Base-by-base conservation (phyloP, 495 filamentous ascomycete genomes). In the Umbilicaria muhlenbergii region DNA sequence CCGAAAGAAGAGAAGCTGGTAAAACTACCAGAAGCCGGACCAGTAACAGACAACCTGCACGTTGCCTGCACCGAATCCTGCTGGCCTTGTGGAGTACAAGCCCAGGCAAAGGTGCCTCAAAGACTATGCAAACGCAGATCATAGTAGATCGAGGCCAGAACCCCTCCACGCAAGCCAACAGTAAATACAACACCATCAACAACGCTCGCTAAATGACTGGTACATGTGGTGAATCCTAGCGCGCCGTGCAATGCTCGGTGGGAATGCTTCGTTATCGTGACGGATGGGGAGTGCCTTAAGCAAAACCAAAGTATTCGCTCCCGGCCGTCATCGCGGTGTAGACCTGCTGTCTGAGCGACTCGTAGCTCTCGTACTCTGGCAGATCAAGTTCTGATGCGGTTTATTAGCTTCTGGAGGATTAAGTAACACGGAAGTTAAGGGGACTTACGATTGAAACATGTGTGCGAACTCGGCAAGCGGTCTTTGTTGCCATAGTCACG, bases 401-500 rank as follows among this genome's bases (percentile, higher is more conserved):
- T 8, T 15, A 51, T 68, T 62, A 70, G 62, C 12, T 15, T 33
- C 28, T 41, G 17, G 45, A 49, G 5, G 24, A 1, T 28, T 10
- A 5, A 28, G 24, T 6, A 28, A 6, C 24, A 28, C 8, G 24
- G 24, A 28, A 28, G 5, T 28, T 6, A 18, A 4, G 37, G 21
- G 24, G 37, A 84, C 86, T 84, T 75, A 95, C 88, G 91, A 60
- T 99, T 99, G 67, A 99, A 99, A 68, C 91, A 99, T 43, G 91
- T 99, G 62, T 99, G 91, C 36, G 86, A 89, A 56, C 83, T 92
- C 49, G 91, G 91, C 43, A 99, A 74, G 43, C 92, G 80, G 57
- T 96, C 88, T 64, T 95, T 96, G 71, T 82, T 93, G 47, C 91
- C 91, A 62, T 94, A 96, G 60, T 96, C 92, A 40, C 91, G 83